phyloP scores from a whole-genome alignment of 768 basidiomycete species.

The Pleurotus giganteus region DNA sequence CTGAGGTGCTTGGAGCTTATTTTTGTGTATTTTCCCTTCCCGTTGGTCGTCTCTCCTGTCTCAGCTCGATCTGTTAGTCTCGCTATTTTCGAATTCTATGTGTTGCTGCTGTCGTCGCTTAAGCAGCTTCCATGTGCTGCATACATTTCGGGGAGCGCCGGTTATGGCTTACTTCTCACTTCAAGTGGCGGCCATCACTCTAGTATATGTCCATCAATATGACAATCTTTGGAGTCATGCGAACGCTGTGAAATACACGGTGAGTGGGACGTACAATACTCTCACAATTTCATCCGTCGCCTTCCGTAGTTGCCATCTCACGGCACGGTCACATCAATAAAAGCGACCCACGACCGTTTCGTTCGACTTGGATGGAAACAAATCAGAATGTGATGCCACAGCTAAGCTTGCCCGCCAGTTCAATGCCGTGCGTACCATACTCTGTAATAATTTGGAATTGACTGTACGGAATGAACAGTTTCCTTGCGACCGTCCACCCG shows the following conservation, averaged over 20 bases:
- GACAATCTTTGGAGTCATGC: background rate
- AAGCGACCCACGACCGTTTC: background rate
- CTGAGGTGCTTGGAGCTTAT: background rate
- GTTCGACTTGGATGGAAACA: background rate
- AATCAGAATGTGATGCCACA: background rate
- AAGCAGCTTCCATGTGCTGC: conserved; percentile 5
- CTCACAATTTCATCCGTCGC: background rate
- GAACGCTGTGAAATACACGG: background rate
- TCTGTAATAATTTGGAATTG: too few relatives aligned
- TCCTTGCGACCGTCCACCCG: too few relatives aligned
- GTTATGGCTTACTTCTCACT: background rate
- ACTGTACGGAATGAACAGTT: too few relatives aligned
- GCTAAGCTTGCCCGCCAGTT: too few relatives aligned
- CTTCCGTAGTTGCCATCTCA: conserved; percentile 3
- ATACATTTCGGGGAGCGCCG: background rate
- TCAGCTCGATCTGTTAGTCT: background rate
- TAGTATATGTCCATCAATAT: conserved; percentile 1
- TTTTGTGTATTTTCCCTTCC: background rate
- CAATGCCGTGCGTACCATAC: too few relatives aligned
- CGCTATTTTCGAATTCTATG: background rate
- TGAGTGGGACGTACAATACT: background rate
- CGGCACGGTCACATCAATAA: conserved; percentile 4
- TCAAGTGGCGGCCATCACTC: conserved; percentile 3
- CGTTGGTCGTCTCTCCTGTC: background rate
- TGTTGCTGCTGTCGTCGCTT: conserved; percentile 2